Evolutionary conservation across 1,284 basidiomycete genomes (phyloP).

Genomic region (Athelia psychrophila): DNA sequence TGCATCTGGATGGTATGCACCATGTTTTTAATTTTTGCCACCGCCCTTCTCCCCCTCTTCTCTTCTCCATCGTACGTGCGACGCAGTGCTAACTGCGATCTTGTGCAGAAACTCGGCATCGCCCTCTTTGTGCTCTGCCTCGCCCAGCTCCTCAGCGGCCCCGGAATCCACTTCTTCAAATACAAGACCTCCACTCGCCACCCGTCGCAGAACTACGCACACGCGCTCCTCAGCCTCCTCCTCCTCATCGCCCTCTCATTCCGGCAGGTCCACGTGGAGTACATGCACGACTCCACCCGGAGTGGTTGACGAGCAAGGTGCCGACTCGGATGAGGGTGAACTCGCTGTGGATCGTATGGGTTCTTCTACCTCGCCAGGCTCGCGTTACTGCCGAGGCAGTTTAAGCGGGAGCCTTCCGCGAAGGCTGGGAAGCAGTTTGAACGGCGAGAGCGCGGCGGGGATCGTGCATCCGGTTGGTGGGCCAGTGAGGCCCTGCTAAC

Average conservation of each 20-base stretch:
- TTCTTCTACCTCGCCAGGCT: slow-evolving; percentile 46
- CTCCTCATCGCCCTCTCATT: slow-evolving; percentile 46
- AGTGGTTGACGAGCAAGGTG: too few relatives aligned
- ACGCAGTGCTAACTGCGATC: too few relatives aligned
- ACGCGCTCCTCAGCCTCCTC: slow-evolving; percentile 53
- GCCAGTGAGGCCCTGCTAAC: too few relatives aligned
- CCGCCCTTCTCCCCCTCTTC: slow-evolving; percentile 61
- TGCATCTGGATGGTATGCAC: too few relatives aligned
- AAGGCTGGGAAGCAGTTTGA: too few relatives aligned
- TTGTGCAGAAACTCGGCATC: slow-evolving; percentile 59
- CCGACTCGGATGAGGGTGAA: too few relatives aligned
- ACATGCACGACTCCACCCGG: slow-evolving; percentile 31
- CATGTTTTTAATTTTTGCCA: too few relatives aligned
- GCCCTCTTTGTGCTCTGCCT: slow-evolving; percentile 60
- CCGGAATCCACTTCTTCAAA: slow-evolving; percentile 58
- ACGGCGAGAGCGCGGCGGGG: too few relatives aligned
- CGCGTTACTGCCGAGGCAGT: slow-evolving; percentile 43
- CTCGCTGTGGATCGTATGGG: too few relatives aligned
- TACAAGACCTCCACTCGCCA: slow-evolving; percentile 33
- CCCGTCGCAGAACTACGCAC: slow-evolving; percentile 56
- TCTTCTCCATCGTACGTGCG: too few relatives aligned
- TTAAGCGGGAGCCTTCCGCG: slow-evolving; percentile 46
- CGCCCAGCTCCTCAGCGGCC: slow-evolving; percentile 54
- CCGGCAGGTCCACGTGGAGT: slow-evolving; percentile 52
- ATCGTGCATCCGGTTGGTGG: too few relatives aligned